These are phyloP conservation scores for Wallacemonas sp. DNA, from an alignment of 208 protist species.

Conservation along the genomic window DNA sequence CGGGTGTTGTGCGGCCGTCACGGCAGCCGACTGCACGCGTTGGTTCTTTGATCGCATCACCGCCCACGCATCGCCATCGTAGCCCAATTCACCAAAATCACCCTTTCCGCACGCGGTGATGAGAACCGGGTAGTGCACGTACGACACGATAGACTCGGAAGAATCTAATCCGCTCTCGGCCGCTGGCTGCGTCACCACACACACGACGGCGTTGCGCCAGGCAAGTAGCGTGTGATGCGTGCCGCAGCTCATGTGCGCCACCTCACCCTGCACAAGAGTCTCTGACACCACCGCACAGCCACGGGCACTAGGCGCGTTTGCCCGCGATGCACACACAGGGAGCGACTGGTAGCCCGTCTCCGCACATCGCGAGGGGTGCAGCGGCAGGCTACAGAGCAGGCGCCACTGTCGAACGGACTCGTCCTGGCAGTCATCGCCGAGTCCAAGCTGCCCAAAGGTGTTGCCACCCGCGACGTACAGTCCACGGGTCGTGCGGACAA, in stretches of 20 bases:
- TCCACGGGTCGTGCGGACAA: conserved; percentile 50
- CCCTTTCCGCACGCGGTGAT: conserved; percentile 72
- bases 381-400: neutral
- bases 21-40: conserved; percentile 19
- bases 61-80: conserved; percentile 56
- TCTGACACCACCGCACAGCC: neutral
- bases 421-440: conserved; percentile 26
- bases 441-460: conserved; percentile 80
- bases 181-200: neutral
- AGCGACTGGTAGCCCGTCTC: too few species aligned
- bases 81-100: conserved; percentile 88
- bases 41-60: conserved; percentile 46
- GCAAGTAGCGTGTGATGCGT: conserved; percentile 83
- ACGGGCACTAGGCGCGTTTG: too few species aligned
- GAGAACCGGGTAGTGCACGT: conserved; percentile 42
- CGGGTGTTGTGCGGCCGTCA: neutral
- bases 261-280: conserved; percentile 29
- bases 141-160: conserved; percentile 2
- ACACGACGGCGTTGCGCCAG: conserved; percentile 38
- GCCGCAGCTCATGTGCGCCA: conserved; percentile 84
- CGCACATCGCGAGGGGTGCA: too few species aligned
- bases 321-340: too few species aligned
- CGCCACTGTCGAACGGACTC: neutral
- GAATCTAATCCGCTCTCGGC: neutral
- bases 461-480: conserved; percentile 81